Evolutionary conservation across 2,329 filamentous ascomycete species (phyloP), one percentile per base, ranked within the genome.

Genomic region (Pseudogymnoascus sp.): DNA sequence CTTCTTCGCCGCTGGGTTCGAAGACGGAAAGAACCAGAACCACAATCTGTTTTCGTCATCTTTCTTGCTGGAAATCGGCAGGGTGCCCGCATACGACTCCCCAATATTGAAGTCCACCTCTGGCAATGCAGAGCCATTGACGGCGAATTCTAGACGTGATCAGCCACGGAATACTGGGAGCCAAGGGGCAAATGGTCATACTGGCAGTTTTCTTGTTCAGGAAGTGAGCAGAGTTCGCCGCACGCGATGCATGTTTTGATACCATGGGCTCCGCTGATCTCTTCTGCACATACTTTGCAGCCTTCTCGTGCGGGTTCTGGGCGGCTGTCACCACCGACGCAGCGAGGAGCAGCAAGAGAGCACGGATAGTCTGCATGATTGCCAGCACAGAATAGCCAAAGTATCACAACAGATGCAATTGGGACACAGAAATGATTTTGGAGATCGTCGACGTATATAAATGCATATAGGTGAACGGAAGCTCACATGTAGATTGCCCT

Each of bases 1-100:
- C 25, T 83, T 77, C 1, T 68, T 66, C 0, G 79, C 79, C 60
- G 75, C 71, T 12, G 75, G 74, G 65, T 82, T 82, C n/a, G 70
- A 71, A 0, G 79, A 80, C 3, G 81, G 81, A 66, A 82, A 82
- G 71, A 81, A 83, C 81, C 81, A 83, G 70, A 83, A 83, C 73
- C 78, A 83, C n/a, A 82, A 71, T 67, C 78, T 70, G 14, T 76
- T 74, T 0, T 76, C 75, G 37, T 79, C 77, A 64, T 82, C 79
- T 8, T 75, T 62, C 66, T 69, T 73, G 62, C 73, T 73, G 50
- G 80, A 79, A 67, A 87, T 84, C 4, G 84, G 82, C 5, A 87
- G 71, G 3, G 82, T 75, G 8, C 71, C 71, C 4, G 71, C 67
- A 44, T 72, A 73, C 16, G 63, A 64, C 61, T 73, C 71, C 3